Evolutionary conservation across 352 stramenopile species (phyloP), one percentile per base, ranked within the genome.

Genomic region (Phytophthora megakarya): DNA sequence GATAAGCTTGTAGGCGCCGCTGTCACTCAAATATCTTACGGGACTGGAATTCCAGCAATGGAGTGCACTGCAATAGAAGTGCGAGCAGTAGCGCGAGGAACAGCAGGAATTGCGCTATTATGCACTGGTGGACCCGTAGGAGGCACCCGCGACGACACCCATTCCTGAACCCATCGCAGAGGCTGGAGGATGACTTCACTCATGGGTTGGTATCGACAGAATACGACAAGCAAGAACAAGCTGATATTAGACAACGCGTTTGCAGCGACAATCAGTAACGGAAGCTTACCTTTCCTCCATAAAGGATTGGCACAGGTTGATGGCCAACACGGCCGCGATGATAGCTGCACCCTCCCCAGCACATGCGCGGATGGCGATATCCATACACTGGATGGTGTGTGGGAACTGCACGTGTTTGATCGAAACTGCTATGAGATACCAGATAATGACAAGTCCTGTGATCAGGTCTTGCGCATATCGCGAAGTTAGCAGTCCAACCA

Each of bases 401-500:
- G 79, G 74, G 30, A 92, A 54, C 18, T 67, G 39, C 15, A 87
- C 76, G 65, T 80, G 73, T 56, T 87, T 88, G 55, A 69, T 67
- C 21, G 77, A 80, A 23, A 93, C 77, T n/a, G 71, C 62, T 46
- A 89, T 50, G 21, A 93, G 73, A 48, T 88, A 93, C 84, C 84
- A 92, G 48, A 90, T 67, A 46, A 75, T 70, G 7, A 90, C 80
- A 49, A 92, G 76, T 1, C 68, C 78, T 26, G 83, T 76, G 32
- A 90, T 49, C 35, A 75, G 50, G 45, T 93, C 84, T 63, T 91
- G 77, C 2, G 73, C 82, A 54, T 89, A 90, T 11, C 79, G 57
- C 30, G 85, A 65, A 30, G 77, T 70, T n/a, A 90, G 38, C 56
- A 93, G 51, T 37, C 73, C 82, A 21, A 92, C 67, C 53, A 89